Evolutionary conservation across 2,329 filamentous ascomycete genomes (phyloP), one percentile per base, ranked within the genome.

Genomic region (Penicillium crustosum): DNA sequence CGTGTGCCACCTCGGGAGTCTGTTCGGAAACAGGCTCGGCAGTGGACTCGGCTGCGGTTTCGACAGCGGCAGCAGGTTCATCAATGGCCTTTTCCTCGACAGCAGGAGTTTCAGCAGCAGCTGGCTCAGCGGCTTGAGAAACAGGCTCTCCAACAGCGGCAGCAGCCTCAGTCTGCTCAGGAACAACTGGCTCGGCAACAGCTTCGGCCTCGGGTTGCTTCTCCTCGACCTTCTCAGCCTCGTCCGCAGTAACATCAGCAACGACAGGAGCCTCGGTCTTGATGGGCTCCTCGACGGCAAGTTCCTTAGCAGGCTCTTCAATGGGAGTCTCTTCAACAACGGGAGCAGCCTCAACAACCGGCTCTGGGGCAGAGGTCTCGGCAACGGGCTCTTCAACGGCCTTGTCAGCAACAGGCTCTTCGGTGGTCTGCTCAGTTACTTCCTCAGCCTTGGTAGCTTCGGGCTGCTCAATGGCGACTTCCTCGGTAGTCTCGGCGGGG

Each of bases 211-310:
- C 50, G 12, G 53, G 4, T 19, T 53, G 50, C 39, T 53, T 53
- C 50, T 53, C 38, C 35, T 39, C 47, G 33, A 53, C 38, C 57
- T 58, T 59, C 44, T 58, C 52, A 10, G 33, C 43, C 49, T 64
- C 55, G 42, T 52, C 56, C 15, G 49, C 29, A 52, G 35, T 38
- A 50, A 44, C 10, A 10, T 47, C 41, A 29, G 42, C 33, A 44
- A 56, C 57, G 21, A 39, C 43, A 42, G 43, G 43, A n/a, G 58
- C 49, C 35, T 62, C 54, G 2, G 27, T 25, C 49, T 31, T 27
- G 17, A 27, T 33, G 10, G 55, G 42, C 43, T 53, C 49, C 45
- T 57, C 52, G 6, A 36, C 41, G 21, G 13, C 53, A 35, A 53
- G 13, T n/a, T 48, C 36, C 33, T 55, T 49, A 12, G 39, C 31